Evolutionary conservation across 2,329 filamentous ascomycete genomes (phyloP), one percentile per base, ranked within the genome.

Genomic region (Cadophora malorum): DNA sequence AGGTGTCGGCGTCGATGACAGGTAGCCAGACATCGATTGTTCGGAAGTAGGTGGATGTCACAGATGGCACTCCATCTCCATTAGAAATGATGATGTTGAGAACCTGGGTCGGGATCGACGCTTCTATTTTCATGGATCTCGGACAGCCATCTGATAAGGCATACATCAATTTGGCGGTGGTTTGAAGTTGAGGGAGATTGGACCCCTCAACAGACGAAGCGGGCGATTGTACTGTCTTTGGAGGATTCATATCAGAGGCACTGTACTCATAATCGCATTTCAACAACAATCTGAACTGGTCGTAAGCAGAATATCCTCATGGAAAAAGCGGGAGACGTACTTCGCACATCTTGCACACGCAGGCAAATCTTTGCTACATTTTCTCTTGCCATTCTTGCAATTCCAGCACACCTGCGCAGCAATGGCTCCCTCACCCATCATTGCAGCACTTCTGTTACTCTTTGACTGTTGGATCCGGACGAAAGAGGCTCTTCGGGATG

Each of bases 21-120:
- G 72, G 72, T 19, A 73, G 55, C 72, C 72, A 73, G 7, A 69
- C 62, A 47, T 73, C 70, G 19, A 73, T 71, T 7, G 70, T 73
- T 21, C 69, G 67, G 60, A 70, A 73, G 60, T 73, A 73, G 14
- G 58, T 67, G 31, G 55, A 59, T 1, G 65, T 65, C 19, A 72
- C 61, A 7, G 70, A 69, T 9, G 63, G 47, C 3, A 73, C 49
- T 47, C 62, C 64, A 38, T 71, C 67, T 12, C 69, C 69, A 64
- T 70, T 69, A 6, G 62, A 58, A 31, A 65, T 52, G 25, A 73
- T 64, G 7, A 70, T 65, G 14, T 65, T 65, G 12, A 71, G 31
- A 19, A 72, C 70, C 60, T 73, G 72, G 4, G 23, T 41, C 12
- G 65, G 60, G 14, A 73, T 69, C 8, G 65, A 61, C 1, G 63